Evolutionary conservation across 2,329 filamentous ascomycete species (phyloP), one percentile per base, ranked within the genome.

Genomic region (Phyllosticta citrichinensis): DNA sequence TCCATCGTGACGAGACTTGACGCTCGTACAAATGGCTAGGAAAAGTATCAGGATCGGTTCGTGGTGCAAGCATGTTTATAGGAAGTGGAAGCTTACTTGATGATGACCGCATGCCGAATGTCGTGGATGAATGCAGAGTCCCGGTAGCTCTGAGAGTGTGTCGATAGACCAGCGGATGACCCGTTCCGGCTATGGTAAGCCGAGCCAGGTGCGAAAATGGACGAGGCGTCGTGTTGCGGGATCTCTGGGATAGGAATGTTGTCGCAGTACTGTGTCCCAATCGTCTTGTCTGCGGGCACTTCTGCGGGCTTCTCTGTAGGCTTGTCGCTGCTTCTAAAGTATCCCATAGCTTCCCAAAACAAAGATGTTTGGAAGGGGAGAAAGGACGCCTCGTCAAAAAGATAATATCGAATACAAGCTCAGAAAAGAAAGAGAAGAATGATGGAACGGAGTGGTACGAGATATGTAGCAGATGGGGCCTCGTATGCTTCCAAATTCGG

Each of bases 51-150:
- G 14, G 19, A n/a, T 3, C 40, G n/a, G 27, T 6, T 30, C 6
- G 4, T 30, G 3, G 4, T n/a, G n/a, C 4, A 40, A 11, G 3
- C 14, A n/a, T 6, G 6, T 19, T n/a, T 2, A 47, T 17, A 14
- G 5, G n/a, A 6, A 47, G 6, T 17, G 40, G 40, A 30, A 30
- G 17, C 40, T 47, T n/a, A 47, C 40, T 61, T 61, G 59, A 61
- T 57, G 47, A 61, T 61, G 30, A 61, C 55, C 10, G 56, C 59
- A 19, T 61, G 59, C 47, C 59, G 52, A 19, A 61, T 61, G 19
- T 61, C 59, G 11, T 61, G 55, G 47, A 61, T 57, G 54, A 61
- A 61, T n/a, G 52, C 40, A 8, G 54, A 53, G 20, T 61, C 59
- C 27, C 59, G 35, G 17, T 52, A 35, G 8, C 40, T 27, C 19